Evolutionary conservation across 495 filamentous ascomycete species (phyloP), one percentile per base, ranked within the genome.

Genomic region (Neurospora sublineolata): DNA sequence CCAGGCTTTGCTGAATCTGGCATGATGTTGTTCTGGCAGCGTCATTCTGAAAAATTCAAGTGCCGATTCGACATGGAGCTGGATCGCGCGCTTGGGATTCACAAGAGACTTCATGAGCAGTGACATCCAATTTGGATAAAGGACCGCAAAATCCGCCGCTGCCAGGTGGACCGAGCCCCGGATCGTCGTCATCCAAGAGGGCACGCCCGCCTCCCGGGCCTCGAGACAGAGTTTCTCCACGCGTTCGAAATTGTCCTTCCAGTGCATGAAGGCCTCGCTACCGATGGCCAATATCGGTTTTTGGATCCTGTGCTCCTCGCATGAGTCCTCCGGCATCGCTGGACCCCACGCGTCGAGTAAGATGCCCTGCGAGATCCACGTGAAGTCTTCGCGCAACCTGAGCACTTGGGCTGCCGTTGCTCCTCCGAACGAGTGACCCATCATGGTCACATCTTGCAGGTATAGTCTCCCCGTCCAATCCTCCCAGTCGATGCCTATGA

Each of bases 401-500:
- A 89, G 77, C 37, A 90, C 81, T 75, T 91, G 89, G 12, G 88
- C 83, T 64, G 86, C 84, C 36, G 88, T 89, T 9, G 88, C 84
- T 16, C 86, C 88, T 18, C 89, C 90, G 69, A 92, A 92, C 4
- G 85, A 88, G 74, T 92, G 90, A 6, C 90, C 90, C 71, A 86
- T 85, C 79, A 83, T 86, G 20, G 85, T 86, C n/a, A 91, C 83
- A 16, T 82, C 82, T 12, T 86, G 84, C 6, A 90, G 83, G 41
- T 80, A 81, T 38, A 87, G 76, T 12, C 79, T 73, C 67, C 75
- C 69, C 71, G 73, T 69, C 79, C 82, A 82, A 11, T 86, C 77
- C 0, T 78, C 78, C 75, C 83, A 79, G 72, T 84, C 69, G 68
- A 83, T 58, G 44, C 76, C 76, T 71, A 81, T 75, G 37, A 81